Base-by-base conservation (phyloP, 306 rosid species). In the Datisca glomerata region DNA sequence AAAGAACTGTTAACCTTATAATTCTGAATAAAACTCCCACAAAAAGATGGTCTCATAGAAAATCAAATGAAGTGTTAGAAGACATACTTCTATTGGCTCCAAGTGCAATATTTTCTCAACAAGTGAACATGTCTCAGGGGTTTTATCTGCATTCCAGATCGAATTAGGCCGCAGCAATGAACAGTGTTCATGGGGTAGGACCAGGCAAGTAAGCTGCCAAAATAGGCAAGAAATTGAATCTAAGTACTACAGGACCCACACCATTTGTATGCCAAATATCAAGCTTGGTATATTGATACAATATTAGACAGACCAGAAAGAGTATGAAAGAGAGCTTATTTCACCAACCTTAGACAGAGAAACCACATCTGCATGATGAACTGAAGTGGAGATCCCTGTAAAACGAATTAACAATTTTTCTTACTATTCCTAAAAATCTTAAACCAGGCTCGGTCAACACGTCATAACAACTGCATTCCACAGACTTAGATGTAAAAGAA, bases 51-150 rank as follows among this genome's bases (percentile, higher is more conserved):
- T n/a, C n/a, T n/a, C n/a, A n/a, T 21, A 46, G 25, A 60, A 32
- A 28, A 7, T 16, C 12, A 38, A 28, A 21, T 32, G 36, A 12
- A 4, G 25, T 14, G 41, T 27, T 14, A 25, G 58, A 24, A 51
- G 52, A 57, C 59, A 29, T 77, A 75, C 97, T 82, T 89, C 95
- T 59, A 83, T 67, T 54, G 95, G 97, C 16, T 80, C 79, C 75
- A 89, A 57, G 49, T 74, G 97, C 69, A 89, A 62, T 74, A 89
- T 89, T 38, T 68, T 69, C 66, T 89, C 97, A 45, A 89, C 79
- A 34, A 47, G 71, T 14, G 97, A 78, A 79, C 91, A 74, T 22
- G 78, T 52, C 42, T 74, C 95, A 6, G 7, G 65, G 47, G 80
- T 40, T 43, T 67, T 50, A 36, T 87, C 85, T 2, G 85, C 94